Evolutionary conservation across 2,329 filamentous ascomycete species (phyloP).

Genomic region (Phaeoacremonium minimum): DNA sequence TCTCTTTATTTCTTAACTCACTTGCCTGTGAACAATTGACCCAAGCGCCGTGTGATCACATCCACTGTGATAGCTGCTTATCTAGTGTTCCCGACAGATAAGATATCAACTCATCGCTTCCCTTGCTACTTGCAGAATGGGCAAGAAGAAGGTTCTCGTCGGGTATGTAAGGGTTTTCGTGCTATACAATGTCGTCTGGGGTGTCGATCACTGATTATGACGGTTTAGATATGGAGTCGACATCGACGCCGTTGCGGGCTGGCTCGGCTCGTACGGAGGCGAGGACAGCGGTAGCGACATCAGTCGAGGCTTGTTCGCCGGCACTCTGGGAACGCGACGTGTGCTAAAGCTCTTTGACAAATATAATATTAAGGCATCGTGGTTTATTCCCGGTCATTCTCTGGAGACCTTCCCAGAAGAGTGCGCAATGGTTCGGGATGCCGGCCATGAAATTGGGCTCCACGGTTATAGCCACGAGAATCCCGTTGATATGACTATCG

Average conservation of each 20-base stretch:
- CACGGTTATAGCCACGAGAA: constrained; percentile 28
- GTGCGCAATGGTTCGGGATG: constrained; percentile 37
- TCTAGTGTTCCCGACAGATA: too few relatives aligned
- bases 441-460: constrained; percentile 44
- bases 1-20: too few relatives aligned
- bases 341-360: constrained; percentile 69
- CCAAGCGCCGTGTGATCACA: too few relatives aligned
- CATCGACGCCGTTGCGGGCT: constrained; percentile 72
- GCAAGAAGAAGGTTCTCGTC: constrained; percentile 18
- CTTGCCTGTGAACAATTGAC: too few relatives aligned
- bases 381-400: constrained; percentile 45
- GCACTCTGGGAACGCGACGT: constrained; percentile 60
- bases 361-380: constrained; percentile 64
- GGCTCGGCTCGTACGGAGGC: constrained; percentile 71
- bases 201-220: too few relatives aligned
- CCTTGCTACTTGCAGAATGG: too few relatives aligned
- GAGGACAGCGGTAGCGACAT: constrained; percentile 71
- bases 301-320: constrained; percentile 65
- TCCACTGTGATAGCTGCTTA: too few relatives aligned
- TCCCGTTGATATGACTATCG: constrained; percentile 54
- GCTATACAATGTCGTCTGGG: too few relatives aligned
- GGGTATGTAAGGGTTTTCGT: constrained; percentile 11
- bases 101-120: too few relatives aligned
- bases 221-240: constrained; percentile 64
- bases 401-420: constrained; percentile 45